These are phyloP conservation scores for Plasmodium adleri DNA, from an alignment of 169 alveolate species.

Conservation along the genomic window DNA sequence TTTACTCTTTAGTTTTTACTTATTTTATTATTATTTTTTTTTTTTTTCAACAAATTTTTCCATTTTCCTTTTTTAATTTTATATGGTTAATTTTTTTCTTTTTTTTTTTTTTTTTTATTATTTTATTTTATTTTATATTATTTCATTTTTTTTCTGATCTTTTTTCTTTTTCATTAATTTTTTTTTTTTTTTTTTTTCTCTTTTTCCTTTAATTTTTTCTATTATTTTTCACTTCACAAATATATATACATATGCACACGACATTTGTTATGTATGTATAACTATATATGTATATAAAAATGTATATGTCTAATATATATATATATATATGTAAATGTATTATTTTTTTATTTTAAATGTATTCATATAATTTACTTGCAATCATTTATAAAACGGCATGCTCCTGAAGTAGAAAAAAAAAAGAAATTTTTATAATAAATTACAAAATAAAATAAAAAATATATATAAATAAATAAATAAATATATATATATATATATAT, in stretches of 20 bases:
- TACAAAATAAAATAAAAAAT: not conserved
- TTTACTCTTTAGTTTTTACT: not conserved
- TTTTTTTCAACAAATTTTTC: not conserved
- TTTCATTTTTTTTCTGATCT: not conserved
- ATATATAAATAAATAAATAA: slow-evolving; percentile 5
- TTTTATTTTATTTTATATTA: not conserved
- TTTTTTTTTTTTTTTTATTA: not conserved
- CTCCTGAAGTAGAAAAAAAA: slow-evolving; percentile 50
- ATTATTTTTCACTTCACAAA: not conserved
- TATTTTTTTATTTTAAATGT: not conserved
- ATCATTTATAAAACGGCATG: slow-evolving; percentile 73
- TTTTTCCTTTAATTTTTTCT: not conserved
- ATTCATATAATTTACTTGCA: slow-evolving; percentile 60
- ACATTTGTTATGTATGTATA: not conserved
- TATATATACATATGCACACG: slow-evolving; percentile 8
- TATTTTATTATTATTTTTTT: not conserved
- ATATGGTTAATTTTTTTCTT: not conserved
- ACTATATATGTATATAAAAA: slow-evolving; percentile 12
- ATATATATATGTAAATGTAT: slow-evolving; percentile 2
- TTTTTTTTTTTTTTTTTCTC: not conserved
- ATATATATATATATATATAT: slow-evolving; percentile 9
- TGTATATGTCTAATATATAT: not conserved
- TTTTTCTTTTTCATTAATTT: not conserved
- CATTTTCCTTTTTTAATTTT: not conserved
- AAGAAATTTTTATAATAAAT: slow-evolving; percentile 3